These are phyloP conservation scores for Pseudogymnoascus sp. DNA, from an alignment of 2,329 filamentous ascomycete genomes.

Conservation along the genomic window DNA sequence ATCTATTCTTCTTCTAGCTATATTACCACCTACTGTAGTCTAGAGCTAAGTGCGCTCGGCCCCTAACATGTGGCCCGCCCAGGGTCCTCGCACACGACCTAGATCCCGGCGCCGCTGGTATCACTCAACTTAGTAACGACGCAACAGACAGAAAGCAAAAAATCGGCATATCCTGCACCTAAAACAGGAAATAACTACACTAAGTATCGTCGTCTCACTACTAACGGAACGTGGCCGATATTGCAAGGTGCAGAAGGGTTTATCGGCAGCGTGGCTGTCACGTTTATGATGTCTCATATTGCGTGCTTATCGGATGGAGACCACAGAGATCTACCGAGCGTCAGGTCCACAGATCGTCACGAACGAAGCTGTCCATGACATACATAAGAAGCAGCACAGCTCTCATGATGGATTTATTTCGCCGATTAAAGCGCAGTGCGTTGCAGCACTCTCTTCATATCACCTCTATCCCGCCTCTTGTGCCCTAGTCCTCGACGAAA, in stretches of 20 bases:
- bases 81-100: not conserved
- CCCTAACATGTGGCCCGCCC: not conserved
- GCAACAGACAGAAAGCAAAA: not conserved
- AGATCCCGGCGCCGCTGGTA: too few relatives aligned
- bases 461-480: not conserved
- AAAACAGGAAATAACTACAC: not conserved
- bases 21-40: not conserved
- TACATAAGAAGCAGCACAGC: not conserved
- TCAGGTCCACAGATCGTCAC: not conserved
- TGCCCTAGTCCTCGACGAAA: not conserved
- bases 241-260: not conserved
- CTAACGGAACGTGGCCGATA: not conserved
- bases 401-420: not conserved
- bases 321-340: not conserved
- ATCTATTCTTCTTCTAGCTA: not conserved
- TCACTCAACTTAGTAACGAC: not conserved
- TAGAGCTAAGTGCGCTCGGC: not conserved
- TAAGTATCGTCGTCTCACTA: not conserved
- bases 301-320: not conserved
- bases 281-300: slow-evolving; percentile 6
- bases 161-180: not conserved
- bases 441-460: not conserved
- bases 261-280: not conserved
- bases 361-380: not conserved
- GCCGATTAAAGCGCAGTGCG: not conserved